Conservation (phyloP, 495 filamentous ascomycete genomes). For the Wilcoxina mikolae region DNA sequence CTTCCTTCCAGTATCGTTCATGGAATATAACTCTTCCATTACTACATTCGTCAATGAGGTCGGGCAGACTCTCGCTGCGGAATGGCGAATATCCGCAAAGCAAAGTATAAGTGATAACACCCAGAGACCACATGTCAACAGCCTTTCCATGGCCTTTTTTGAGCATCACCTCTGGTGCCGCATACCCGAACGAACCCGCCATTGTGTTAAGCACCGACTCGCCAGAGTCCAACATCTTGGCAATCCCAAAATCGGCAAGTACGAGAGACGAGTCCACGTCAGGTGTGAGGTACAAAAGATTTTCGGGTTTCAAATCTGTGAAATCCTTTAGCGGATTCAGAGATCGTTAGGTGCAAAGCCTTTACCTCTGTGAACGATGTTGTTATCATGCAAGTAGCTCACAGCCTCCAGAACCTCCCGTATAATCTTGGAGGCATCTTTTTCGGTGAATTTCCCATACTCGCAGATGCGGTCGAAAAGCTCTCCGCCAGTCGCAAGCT, state of each 20-base stretch:
- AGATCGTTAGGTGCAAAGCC: neutral
- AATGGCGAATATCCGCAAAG: slow-evolving; percentile 98
- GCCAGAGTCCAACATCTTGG: slow-evolving; percentile 88
- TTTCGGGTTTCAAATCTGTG: slow-evolving; percentile 93
- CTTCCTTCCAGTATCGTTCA: slow-evolving; percentile 96
- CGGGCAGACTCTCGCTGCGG: slow-evolving; percentile 80
- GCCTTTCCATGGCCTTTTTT: slow-evolving; percentile 95
- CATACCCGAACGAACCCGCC: slow-evolving; percentile 97
- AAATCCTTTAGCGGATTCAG: neutral
- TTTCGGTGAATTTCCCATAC: slow-evolving; percentile 96
- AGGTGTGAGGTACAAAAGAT: slow-evolving; percentile 80
- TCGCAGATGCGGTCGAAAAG: slow-evolving; percentile 98
- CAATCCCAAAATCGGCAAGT: slow-evolving; percentile 94
- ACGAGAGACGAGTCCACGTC: slow-evolving; percentile 68
- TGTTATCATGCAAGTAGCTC: slow-evolving; percentile 83
- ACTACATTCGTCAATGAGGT: slow-evolving; percentile 90
- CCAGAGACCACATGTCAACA: slow-evolving; percentile 99
- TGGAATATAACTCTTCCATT: slow-evolving; percentile 88
- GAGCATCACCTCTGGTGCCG: slow-evolving; percentile 95
- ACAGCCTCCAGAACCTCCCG: slow-evolving; percentile 90
- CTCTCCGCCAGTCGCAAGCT: slow-evolving; percentile 91
- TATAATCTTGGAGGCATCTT: slow-evolving; percentile 93
- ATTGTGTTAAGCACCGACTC: slow-evolving; percentile 91
- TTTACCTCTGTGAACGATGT: slow-evolving; percentile 89
- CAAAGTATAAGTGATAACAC: slow-evolving; percentile 98